These are phyloP conservation scores for Malus hybrid DNA, from an alignment of 331 rosid species.

Conservation along the genomic window DNA sequence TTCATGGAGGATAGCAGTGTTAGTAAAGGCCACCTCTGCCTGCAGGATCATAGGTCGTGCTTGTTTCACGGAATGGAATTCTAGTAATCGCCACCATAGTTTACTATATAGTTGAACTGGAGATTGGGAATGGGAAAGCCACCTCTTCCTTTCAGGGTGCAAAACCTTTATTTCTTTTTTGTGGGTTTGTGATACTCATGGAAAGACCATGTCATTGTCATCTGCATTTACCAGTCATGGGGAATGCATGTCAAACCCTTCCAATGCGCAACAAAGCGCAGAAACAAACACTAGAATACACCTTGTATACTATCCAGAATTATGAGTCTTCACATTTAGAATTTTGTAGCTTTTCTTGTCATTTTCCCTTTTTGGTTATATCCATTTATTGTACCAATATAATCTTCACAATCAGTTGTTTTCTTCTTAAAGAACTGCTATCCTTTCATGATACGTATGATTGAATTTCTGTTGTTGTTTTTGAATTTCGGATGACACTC, in stretches of 20 bases:
- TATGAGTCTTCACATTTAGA: background rate
- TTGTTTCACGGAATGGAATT: background rate
- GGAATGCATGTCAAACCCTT: background rate
- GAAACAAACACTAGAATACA: background rate
- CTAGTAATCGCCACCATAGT: background rate
- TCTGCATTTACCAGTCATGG: background rate
- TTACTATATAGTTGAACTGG: background rate
- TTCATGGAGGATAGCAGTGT: background rate
- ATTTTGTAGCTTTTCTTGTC: background rate
- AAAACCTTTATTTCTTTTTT: background rate
- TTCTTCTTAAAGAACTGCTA: background rate
- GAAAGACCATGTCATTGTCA: background rate
- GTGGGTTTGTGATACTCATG: background rate
- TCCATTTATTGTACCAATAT: background rate
- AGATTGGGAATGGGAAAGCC: background rate
- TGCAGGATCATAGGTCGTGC: background rate
- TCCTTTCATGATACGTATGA: background rate
- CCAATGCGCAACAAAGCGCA: background rate
- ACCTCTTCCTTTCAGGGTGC: background rate
- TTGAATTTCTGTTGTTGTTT: background rate
- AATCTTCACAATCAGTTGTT: background rate
- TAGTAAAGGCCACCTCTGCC: background rate
- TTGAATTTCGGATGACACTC: background rate
- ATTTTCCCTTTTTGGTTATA: background rate
- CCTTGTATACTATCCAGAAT: background rate